phyloP scores from a whole-genome alignment of 1,284 basidiomycete genomes.

The Trichosporon sp. region DNA sequence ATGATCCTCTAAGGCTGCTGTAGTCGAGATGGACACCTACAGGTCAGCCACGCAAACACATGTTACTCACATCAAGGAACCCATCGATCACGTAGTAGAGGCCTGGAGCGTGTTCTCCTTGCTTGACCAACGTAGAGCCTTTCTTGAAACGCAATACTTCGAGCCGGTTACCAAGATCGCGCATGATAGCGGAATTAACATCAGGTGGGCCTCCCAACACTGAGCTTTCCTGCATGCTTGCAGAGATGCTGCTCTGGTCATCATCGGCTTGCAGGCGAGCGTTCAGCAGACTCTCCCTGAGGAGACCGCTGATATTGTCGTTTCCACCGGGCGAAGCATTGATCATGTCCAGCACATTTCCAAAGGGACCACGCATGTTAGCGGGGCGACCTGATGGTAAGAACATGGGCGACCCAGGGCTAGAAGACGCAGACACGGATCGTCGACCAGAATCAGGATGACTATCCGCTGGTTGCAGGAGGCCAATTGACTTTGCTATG shows the following conservation, averaged over 20 bases:
- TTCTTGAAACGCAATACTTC: conserved; percentile 91
- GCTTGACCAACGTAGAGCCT: conserved; percentile 77
- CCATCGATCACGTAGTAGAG: conserved; percentile 98
- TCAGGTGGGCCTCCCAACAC: conserved; percentile 17
- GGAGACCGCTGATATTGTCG: conserved; percentile 58
- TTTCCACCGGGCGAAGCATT: conserved; percentile 41
- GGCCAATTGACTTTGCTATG: conserved; percentile 93
- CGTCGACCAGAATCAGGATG: conserved; percentile 13
- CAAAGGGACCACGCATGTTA: conserved; percentile 56
- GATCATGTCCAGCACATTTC: conserved; percentile 70
- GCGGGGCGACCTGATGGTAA: conserved; percentile 49
- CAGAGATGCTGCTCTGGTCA: conserved; percentile 51
- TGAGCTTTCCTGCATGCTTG: conserved; percentile 53
- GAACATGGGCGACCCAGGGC: conserved; percentile 44
- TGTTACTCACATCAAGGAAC: conserved; percentile 70
- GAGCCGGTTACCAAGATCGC: conserved; percentile 84
- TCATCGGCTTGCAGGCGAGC: conserved; percentile 84
- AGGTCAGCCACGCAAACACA: not conserved
- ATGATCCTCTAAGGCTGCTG: not conserved
- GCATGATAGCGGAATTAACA: conserved; percentile 42
- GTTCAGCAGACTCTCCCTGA: conserved; percentile 52
- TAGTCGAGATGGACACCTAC: not conserved
- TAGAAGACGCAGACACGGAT: conserved; percentile 20
- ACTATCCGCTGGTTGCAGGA: conserved; percentile 67
- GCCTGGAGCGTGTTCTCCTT: conserved; percentile 72